Conservation (phyloP, 108 stramenopile genomes). For the Mediolabrus comicus region DNA sequence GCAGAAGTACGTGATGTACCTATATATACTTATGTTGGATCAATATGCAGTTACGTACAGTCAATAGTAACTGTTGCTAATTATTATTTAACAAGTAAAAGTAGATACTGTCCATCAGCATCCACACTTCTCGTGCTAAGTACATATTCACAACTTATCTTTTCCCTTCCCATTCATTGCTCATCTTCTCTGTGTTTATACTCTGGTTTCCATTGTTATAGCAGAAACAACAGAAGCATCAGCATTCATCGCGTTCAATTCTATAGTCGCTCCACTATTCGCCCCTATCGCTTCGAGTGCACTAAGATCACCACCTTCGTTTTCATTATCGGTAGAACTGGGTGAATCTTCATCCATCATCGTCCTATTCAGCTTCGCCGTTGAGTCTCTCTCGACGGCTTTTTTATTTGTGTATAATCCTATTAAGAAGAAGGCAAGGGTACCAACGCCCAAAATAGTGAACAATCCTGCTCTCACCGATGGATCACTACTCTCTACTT, state of each 20-base stretch:
- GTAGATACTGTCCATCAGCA: too few species aligned
- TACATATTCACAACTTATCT: neutral
- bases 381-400: neutral
- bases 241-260: neutral
- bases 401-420: neutral
- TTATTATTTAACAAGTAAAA: too few species aligned
- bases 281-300: neutral
- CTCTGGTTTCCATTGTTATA: neutral
- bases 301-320: neutral
- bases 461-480: neutral
- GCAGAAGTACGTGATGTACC: too few species aligned
- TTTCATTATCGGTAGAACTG: neutral
- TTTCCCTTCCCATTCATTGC: neutral
- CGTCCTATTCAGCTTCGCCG: neutral
- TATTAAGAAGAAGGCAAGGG: neutral
- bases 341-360: neutral
- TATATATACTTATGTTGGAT: too few species aligned
- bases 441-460: neutral
- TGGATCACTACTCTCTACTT: neutral
- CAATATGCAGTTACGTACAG: too few species aligned
- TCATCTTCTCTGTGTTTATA: too few species aligned
- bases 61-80: too few species aligned
- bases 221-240: neutral
- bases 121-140: neutral
- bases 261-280: neutral